phyloP scores from a whole-genome alignment of 495 filamentous ascomycete genomes.

The Trichocladium uniseriatum region DNA sequence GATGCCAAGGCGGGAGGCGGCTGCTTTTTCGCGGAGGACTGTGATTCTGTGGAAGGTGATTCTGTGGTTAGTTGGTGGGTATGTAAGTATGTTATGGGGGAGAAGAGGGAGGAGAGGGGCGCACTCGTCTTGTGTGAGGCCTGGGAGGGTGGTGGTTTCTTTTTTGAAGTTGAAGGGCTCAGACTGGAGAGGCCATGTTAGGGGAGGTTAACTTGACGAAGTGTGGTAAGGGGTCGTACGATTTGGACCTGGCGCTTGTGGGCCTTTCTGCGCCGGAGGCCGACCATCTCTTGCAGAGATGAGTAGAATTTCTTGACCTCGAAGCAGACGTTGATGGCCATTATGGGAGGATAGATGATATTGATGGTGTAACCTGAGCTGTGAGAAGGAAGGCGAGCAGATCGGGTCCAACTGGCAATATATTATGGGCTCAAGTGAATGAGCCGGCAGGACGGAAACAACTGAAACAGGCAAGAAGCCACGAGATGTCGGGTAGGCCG shows the following conservation, averaged over 20 bases:
- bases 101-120: constrained; percentile 2
- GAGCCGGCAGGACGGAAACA: neutral
- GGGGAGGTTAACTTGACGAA: no score
- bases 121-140: constrained; percentile 38
- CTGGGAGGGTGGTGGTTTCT: constrained; percentile 29
- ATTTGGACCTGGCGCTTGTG: constrained; percentile 17
- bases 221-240: constrained; percentile 16
- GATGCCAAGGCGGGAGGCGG: constrained; percentile 27
- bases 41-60: constrained; percentile 19
- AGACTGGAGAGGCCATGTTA: constrained; percentile 32
- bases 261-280: constrained; percentile 14
- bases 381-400: no score
- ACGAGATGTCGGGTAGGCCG: neutral
- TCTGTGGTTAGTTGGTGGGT: no score
- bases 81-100: no score
- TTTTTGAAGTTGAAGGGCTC: constrained; percentile 40
- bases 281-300: constrained; percentile 17
- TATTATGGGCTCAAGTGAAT: neutral
- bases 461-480: neutral
- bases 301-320: constrained; percentile 20
- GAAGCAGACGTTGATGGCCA: constrained; percentile 12
- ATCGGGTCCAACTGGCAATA: neutral
- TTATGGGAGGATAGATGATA: no score
- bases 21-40: constrained; percentile 36
- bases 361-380: no score